Base-by-base conservation (phyloP, 768 basidiomycete genomes). In the Podaxis sp. region DNA sequence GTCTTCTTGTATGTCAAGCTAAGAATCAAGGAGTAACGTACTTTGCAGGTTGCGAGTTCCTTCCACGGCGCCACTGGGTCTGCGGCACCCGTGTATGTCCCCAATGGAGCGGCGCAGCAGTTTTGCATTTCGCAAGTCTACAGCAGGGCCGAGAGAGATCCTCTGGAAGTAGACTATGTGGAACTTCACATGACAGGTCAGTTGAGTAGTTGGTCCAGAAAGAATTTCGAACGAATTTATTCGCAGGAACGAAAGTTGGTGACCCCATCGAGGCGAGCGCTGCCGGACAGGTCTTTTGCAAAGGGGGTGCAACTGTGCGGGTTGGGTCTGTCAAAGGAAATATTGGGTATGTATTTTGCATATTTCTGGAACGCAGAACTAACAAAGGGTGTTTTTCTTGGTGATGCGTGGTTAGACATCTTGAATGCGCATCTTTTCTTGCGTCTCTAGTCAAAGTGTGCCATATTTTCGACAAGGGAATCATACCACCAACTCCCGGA, bases 231-330 rank as follows among this genome's bases (percentile, higher is more conserved):
- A 41, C 36, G 7, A 38, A 58, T 58, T 55, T n/a, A 38, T n/a
- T 20, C 22, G 36, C 41, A 71, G 70, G 70, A 17, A 83, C 83
- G 2, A 75, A 78, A 40, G 74, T 70, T 33, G 83, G 82, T 0
- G 83, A 84, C 64, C 82, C 83, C 1, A 79, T 76, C 1, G 83
- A 84, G 66, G 78, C 78, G 10, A 84, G 83, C 60, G 80, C 78
- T 71, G 79, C 80, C 22, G 82, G 82, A 0, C 70, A 70, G 37
- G 51, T 69, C 17, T 80, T 79, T 64, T 65, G 66, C 15, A 48
- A 37, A 56, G 66, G 75, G 12, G 66, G 68, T 12, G 72, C 73
- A 7, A 75, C 76, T 2, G 65, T 80, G 2, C 33, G 77, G 7
- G 69, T 81, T 10, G 81, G 81, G 2, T 80, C 78, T 60, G 75